These are phyloP conservation scores for Ophiostoma montium DNA, from an alignment of 2,329 filamentous ascomycete genomes.

Conservation along the genomic window DNA sequence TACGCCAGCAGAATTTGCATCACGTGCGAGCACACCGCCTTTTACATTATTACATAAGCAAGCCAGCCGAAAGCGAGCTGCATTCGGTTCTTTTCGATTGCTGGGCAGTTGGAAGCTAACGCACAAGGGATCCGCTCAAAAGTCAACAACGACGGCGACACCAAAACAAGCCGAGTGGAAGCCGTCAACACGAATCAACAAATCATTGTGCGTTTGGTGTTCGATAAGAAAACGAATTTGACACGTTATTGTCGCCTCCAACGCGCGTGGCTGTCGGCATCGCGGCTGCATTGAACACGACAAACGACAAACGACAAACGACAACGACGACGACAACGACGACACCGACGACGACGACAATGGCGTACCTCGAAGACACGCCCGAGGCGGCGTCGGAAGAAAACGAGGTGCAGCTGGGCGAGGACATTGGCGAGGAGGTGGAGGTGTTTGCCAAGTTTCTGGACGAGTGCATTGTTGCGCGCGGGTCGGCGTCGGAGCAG, in stretches of 20 bases:
- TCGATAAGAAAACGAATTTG: too few relatives aligned
- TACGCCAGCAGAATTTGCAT: not conserved
- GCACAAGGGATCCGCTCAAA: not conserved
- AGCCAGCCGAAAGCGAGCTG: too few relatives aligned
- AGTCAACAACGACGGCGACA: not conserved
- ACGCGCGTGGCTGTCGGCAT: too few relatives aligned
- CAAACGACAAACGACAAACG: not conserved
- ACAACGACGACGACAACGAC: too few relatives aligned
- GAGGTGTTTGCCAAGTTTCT: conserved; percentile 74
- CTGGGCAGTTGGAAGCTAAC: too few relatives aligned
- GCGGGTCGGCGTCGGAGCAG: conserved; percentile 36
- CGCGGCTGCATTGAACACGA: too few relatives aligned
- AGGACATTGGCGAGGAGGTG: conserved; percentile 60
- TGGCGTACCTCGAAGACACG: conserved; percentile 20
- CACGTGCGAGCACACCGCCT: conserved; percentile 7
- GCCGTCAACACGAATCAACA: too few relatives aligned
- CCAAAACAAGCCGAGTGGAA: not conserved
- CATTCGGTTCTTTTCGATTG: too few relatives aligned
- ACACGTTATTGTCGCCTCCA: too few relatives aligned
- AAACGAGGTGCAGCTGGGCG: conserved; percentile 1
- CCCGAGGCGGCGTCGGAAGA: conserved; percentile 15
- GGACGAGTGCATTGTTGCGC: conserved; percentile 52
- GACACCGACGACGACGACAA: too few relatives aligned
- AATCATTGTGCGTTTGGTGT: too few relatives aligned
- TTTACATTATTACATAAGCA: not conserved